Evolutionary conservation across 2,329 filamentous ascomycete genomes (phyloP).

Genomic region (Colletotrichum sp.): DNA sequence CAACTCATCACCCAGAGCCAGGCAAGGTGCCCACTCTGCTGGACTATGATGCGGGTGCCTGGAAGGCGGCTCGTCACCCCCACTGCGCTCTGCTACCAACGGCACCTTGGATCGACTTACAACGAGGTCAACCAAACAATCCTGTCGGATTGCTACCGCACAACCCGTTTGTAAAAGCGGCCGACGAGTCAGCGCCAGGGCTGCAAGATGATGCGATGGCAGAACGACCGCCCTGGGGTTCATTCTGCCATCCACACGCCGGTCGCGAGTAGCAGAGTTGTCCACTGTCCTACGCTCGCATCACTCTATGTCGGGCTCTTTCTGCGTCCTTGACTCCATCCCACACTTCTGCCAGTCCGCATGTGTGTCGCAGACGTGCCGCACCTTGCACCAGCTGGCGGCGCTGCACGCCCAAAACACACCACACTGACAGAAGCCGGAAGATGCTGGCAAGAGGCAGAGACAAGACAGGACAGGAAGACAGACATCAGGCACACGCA

Average conservation of each 20-base stretch:
- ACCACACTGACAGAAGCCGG: neutral
- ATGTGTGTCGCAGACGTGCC: conserved; percentile 13
- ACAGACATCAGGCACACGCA: neutral
- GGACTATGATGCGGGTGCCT: neutral
- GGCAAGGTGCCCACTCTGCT: neutral
- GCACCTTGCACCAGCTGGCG: conserved; percentile 9
- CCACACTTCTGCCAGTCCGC: neutral
- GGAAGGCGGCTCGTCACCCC: neutral
- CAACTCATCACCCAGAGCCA: neutral
- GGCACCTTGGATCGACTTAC: neutral
- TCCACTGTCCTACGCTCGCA: neutral
- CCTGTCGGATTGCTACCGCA: neutral
- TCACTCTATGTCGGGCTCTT: neutral
- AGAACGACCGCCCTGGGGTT: neutral
- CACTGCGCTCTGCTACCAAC: neutral
- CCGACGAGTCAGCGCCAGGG: neutral
- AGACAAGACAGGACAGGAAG: neutral
- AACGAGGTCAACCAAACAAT: neutral
- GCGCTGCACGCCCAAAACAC: conserved; percentile 5
- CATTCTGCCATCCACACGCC: neutral
- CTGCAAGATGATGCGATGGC: neutral
- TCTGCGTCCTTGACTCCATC: neutral
- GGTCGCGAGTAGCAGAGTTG: neutral
- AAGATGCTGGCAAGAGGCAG: neutral
- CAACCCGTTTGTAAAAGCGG: neutral